phyloP scores from a whole-genome alignment of 1,284 basidiomycete species.

The Baeospora myosura region DNA sequence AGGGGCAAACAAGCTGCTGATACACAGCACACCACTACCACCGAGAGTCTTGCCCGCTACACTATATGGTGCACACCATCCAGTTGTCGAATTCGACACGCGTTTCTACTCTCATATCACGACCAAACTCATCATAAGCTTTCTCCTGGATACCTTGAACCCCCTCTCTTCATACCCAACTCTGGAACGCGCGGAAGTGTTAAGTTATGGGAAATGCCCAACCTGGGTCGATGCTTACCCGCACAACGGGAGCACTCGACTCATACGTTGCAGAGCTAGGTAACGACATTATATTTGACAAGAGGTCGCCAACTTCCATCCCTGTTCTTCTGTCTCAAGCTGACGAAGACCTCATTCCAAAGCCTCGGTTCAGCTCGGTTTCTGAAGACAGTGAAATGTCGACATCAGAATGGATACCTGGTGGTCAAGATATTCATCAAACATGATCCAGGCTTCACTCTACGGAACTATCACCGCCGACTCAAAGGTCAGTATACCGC shows the following conservation, averaged over 20 bases:
- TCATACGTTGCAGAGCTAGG: conserved; percentile 86
- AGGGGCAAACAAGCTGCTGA: too few species aligned
- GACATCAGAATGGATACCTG: conserved; percentile 47
- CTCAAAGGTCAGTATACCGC: conserved; percentile 44
- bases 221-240: conserved; percentile 55
- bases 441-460: conserved; percentile 63
- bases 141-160: too few species aligned
- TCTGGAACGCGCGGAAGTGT: too few species aligned
- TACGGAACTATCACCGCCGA: conserved; percentile 61
- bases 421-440: conserved; percentile 79
- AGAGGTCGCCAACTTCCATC: conserved; percentile 51
- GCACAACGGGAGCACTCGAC: conserved; percentile 74
- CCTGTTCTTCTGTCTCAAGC: background rate
- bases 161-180: too few species aligned
- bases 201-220: conserved; percentile 77
- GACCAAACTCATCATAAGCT: too few species aligned
- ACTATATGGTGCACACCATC: too few species aligned
- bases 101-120: too few species aligned
- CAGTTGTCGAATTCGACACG: too few species aligned
- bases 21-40: too few species aligned
- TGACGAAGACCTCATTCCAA: background rate
- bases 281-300: conserved; percentile 82
- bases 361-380: conserved; percentile 91
- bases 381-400: conserved; percentile 83
- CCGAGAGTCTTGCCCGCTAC: too few species aligned